Evolutionary conservation across 495 filamentous ascomycete species (phyloP), one percentile per base, ranked within the genome.

Genomic region (Eremomyces bilateralis): DNA sequence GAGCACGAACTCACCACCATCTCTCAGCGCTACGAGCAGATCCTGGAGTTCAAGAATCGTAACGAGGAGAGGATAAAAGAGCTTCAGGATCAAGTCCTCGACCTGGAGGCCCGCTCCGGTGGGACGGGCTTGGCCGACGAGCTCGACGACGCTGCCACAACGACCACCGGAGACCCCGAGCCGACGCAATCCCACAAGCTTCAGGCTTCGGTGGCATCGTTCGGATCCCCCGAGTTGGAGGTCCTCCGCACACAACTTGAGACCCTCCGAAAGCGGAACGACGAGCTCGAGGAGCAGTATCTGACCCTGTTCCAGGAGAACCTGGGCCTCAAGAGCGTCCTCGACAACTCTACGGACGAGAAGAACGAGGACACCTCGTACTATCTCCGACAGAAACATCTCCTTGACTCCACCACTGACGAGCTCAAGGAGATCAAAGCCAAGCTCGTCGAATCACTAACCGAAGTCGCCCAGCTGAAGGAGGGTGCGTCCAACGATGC

Each of bases 1-100:
- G 65, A 73, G 40, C 56, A 65, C 39, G 67, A 75, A 35, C 67
- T 70, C 34, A 58, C 65, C 15, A 53, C 61, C n/a, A 55, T 71
- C 0, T 53, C 56, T 6, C 62, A 69, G 36, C 61, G 64, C 29
- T 55, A 65, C 1, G 53, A 67, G 31, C 59, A 59, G 15, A 4
- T 33, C 58, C 62, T 2, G 57, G 64, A 35, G 34, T 56, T 67
- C 28, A 63, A 66, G 36, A 56, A 63, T 20, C 57, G 62, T 37
- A 64, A 69, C 28, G 56, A 67, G 37, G 63, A 67, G 10, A 39
- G 61, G 31, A 62, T 69, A 18, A 57, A 56, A 38, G 67, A 71
- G 35, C 54, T 71, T 5, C 56, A 66, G 35, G 59, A 64, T 13
- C 54, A 60, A 20, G 52, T 69, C 17, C 58, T 61, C 15, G 64